phyloP scores from a whole-genome alignment of 1,284 basidiomycete species.

The Hortiboletus rubellus region DNA sequence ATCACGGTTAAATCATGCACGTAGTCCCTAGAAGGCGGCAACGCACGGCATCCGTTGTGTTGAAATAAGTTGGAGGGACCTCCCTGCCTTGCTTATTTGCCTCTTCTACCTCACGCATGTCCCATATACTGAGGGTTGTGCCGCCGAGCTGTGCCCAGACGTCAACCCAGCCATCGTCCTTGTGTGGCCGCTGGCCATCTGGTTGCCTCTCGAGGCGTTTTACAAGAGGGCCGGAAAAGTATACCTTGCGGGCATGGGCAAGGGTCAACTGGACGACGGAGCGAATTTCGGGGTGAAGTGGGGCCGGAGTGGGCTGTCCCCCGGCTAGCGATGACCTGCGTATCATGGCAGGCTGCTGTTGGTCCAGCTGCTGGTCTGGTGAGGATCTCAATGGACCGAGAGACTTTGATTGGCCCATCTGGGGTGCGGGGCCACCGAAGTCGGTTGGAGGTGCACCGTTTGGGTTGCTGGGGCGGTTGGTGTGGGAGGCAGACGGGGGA shows the following conservation, averaged over 20 bases:
- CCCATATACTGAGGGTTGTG: constrained; percentile 90
- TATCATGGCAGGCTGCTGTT: constrained; percentile 5
- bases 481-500: constrained; percentile 4
- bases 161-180: constrained; percentile 86
- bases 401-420: constrained; percentile 36
- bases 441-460: constrained; percentile 16
- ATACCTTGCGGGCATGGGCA: constrained; percentile 75
- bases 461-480: constrained; percentile 15
- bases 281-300: constrained; percentile 76
- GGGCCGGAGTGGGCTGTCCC: constrained; percentile 29
- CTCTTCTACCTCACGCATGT: constrained; percentile 81
- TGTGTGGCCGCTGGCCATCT: constrained; percentile 69
- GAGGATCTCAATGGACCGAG: constrained; percentile 30
- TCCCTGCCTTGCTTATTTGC: constrained; percentile 78
- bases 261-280: constrained; percentile 68
- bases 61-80: constrained; percentile 84
- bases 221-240: constrained; percentile 79
- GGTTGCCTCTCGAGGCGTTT: constrained; percentile 72
- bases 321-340: constrained; percentile 28
- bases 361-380: constrained; percentile 21
- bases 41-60: constrained; percentile 84
- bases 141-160: constrained; percentile 94
- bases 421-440: constrained; percentile 23
- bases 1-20: constrained; percentile 8
- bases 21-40: background rate